Percentiles rank a stretch among this genome's conserved stretches.
Conservation (phyloP, 2,329 filamentous ascomycete species). For the Dactylellina drechsleri region DNA sequence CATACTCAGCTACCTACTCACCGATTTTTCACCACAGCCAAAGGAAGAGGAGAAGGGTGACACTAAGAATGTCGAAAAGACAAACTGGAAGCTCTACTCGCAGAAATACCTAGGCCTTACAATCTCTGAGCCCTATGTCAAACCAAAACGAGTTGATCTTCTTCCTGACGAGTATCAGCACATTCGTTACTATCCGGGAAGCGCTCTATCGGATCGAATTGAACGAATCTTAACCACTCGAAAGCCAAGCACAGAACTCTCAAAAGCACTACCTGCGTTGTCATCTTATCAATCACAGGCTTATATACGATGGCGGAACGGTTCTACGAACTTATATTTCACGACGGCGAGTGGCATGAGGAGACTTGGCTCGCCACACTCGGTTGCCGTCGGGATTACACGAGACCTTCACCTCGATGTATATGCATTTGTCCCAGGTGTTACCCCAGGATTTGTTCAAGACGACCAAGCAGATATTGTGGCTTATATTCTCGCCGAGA, state of each 20-base stretch:
- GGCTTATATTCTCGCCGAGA: conserved; percentile 58
- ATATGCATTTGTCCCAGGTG: conserved; percentile 48
- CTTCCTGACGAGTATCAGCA: conserved; percentile 31
- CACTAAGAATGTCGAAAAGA: conserved; percentile 48
- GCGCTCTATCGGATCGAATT: conserved; percentile 37
- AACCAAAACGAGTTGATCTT: conserved; percentile 15
- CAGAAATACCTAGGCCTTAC: conserved; percentile 55
- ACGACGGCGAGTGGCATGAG: conserved; percentile 43
- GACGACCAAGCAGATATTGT: conserved; percentile 38
- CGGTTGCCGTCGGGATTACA: conserved; percentile 33
- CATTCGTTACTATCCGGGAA: conserved; percentile 37
- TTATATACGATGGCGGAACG: conserved; percentile 41
- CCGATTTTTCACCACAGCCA: conserved; percentile 51
- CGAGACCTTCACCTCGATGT: conserved; percentile 44
- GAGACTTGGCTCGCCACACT: conserved; percentile 31
- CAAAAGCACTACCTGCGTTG: conserved; percentile 42
- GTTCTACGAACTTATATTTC: conserved; percentile 33
- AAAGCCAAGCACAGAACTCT: conserved; percentile 41
- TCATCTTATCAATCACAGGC: conserved; percentile 42
- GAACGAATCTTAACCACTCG: conserved; percentile 33
- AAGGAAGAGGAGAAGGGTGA: conserved; percentile 32
- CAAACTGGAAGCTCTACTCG: conserved; percentile 56
- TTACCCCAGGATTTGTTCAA: conserved; percentile 33
- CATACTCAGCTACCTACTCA: conserved; percentile 58
- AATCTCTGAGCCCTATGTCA: conserved; percentile 18